Base-by-base conservation (phyloP, 495 filamentous ascomycete species). In the Penicillium argentinense region DNA sequence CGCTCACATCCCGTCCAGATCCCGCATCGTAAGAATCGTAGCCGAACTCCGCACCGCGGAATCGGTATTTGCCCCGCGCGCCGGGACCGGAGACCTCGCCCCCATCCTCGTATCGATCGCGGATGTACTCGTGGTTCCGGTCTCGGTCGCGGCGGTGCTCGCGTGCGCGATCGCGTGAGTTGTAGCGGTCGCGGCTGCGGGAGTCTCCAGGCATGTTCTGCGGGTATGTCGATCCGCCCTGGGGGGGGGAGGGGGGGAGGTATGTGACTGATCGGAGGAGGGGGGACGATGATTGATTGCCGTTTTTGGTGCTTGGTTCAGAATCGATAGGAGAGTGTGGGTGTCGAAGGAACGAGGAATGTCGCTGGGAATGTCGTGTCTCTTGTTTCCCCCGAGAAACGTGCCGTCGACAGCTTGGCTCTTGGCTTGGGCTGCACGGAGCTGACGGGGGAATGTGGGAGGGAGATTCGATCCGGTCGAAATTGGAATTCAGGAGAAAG, bases 181-280 rank as follows among this genome's bases (percentile, higher is more conserved):
- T 61, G 33, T 71, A 64, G 9, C 64, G 67, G 49, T 74, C 70
- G 32, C 71, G 67, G 42, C 67, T 63, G 34, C 62, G 65, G 18
- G 67, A 71, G 33, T 71, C 64, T 38, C 62, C 63, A 60, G 61
- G 65, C 71, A 75, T 75, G 38, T 28, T n/a, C 78, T n/a, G n/a
- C 86, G 12, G 85, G 33, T 21, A 36, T 36, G 33, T 36, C 21
- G 33, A 36, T 36, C 33, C 7, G 9, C 21, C 16, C n/a, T n/a
- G n/a, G n/a, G n/a, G n/a, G n/a, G 16, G 33, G 16, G 33, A 36
- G 14, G 16, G 33, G 17, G 5, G 25, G 9, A 36, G 34, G 41
- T 29, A 45, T 42, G 50, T 14, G 32, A 18, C 16, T 22, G 16
- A 4, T 32, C 5, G 22, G 24, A 13, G 24, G 21, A n/a, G 18